Conservation (phyloP, 1,139 yeast species). For the Diutina ranongensis region DNA sequence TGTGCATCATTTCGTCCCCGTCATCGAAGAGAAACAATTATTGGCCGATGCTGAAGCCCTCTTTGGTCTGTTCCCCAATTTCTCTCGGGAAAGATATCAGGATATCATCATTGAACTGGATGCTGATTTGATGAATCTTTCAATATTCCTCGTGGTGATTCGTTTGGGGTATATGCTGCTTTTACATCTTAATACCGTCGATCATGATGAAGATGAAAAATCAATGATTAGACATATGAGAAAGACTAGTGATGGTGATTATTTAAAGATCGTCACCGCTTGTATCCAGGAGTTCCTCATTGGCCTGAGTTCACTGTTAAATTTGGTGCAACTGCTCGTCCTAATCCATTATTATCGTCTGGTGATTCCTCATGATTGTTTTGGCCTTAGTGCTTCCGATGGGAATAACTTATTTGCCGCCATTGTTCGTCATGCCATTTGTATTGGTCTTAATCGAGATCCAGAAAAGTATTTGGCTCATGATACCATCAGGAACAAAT, state of each 20-base stretch:
- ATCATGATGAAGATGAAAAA: constrained; percentile 4
- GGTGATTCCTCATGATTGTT: constrained; percentile 32
- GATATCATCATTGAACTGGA: background rate
- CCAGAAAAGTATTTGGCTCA: constrained; percentile 24
- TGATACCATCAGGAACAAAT: constrained; percentile 20
- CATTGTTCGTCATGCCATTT: constrained; percentile 27
- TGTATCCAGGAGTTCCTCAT: background rate
- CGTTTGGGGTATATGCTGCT: constrained; percentile 3
- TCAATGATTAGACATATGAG: background rate
- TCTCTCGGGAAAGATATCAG: constrained; percentile 1
- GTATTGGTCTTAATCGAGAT: constrained; percentile 35
- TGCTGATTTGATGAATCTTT: background rate
- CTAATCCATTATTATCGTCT: constrained; percentile 25
- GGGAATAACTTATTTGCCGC: constrained; percentile 29
- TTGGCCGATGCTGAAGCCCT: background rate
- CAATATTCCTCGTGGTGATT: background rate
- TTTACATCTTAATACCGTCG: background rate
- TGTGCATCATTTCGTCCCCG: constrained; percentile 18
- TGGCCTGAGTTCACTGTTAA: constrained; percentile 7
- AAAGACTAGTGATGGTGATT: background rate
- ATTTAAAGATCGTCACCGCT: background rate
- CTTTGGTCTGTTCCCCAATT: background rate
- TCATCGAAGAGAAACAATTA: background rate
- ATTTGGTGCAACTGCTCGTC: constrained; percentile 15
- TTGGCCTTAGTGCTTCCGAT: constrained; percentile 34